Evolutionary conservation across 106 monocot species (phyloP).

Genomic region (Allium fistulosum): DNA sequence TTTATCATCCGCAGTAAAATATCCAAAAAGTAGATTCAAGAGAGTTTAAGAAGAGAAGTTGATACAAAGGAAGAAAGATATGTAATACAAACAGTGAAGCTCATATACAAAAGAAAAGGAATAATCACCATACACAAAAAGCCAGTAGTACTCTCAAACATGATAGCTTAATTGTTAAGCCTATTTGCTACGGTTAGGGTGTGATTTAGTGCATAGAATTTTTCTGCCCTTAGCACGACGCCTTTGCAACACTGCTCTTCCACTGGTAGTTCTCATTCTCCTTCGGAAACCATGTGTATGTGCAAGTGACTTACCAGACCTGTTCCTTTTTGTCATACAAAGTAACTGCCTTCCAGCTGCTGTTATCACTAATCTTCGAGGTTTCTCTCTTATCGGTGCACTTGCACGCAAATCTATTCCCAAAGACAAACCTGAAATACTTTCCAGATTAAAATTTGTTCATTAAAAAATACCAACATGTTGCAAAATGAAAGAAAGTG

Average conservation of each 20-base stretch:
- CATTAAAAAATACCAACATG: not conserved
- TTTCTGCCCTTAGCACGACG: slow-evolving; percentile 61
- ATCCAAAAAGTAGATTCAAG: too few relatives aligned
- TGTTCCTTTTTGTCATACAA: slow-evolving; percentile 67
- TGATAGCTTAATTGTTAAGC: slow-evolving; percentile 6
- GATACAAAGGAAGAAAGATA: too few relatives aligned
- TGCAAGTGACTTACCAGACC: slow-evolving; percentile 91
- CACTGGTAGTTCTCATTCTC: slow-evolving; percentile 64
- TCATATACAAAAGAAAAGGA: too few relatives aligned
- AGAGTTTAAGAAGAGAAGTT: too few relatives aligned
- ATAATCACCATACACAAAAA: too few relatives aligned
- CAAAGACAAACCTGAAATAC: slow-evolving; percentile 1
- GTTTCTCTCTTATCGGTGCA: not conserved
- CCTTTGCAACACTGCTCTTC: slow-evolving; percentile 44
- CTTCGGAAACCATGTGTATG: slow-evolving; percentile 82
- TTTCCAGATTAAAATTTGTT: too few relatives aligned
- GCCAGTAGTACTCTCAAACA: not conserved
- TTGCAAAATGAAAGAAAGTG: not conserved
- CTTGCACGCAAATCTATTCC: slow-evolving; percentile 1
- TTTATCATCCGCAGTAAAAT: too few relatives aligned
- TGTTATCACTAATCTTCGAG: slow-evolving; percentile 39
- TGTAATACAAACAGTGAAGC: too few relatives aligned
- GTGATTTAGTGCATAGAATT: slow-evolving; percentile 82
- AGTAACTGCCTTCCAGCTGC: slow-evolving; percentile 61
- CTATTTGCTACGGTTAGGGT: slow-evolving; percentile 54